Conservation (phyloP, 148 eudicot species). For the Pharnaceum exiguum region DNA sequence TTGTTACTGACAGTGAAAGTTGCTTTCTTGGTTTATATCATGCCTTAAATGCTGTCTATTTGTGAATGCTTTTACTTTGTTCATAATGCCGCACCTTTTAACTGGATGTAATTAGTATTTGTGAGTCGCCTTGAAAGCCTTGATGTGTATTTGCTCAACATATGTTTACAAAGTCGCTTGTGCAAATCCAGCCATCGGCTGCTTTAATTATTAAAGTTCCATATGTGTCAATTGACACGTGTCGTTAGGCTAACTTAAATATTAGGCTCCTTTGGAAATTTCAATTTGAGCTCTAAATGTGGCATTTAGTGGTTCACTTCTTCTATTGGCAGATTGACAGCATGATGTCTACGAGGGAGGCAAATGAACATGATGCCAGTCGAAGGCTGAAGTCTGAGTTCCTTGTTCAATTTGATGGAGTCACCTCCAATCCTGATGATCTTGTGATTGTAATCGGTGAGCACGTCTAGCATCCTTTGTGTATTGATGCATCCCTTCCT, state of each 20-base stretch:
- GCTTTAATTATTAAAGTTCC: background rate
- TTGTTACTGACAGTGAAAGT: no score
- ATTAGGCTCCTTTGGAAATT: background rate
- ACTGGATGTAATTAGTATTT: no score
- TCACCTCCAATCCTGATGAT: conserved; percentile 79
- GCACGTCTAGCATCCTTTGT: conserved; percentile 1
- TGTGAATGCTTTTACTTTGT: background rate
- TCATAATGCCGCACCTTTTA: no score
- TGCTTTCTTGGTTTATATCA: no score
- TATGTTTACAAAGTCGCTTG: background rate
- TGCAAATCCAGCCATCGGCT: background rate
- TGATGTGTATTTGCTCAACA: background rate
- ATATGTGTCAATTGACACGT: background rate
- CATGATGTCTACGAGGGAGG: conserved; percentile 84
- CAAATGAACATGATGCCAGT: conserved; percentile 95
- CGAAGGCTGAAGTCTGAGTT: conserved; percentile 94
- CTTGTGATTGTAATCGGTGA: conserved; percentile 89
- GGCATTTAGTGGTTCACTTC: background rate
- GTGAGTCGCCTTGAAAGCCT: no score
- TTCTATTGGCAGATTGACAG: conserved; percentile 71
- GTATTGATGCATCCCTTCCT: background rate
- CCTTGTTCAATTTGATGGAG: conserved; percentile 97
- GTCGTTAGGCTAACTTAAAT: background rate
- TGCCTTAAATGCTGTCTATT: background rate
- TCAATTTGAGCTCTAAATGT: background rate